Evolutionary conservation across 1,284 basidiomycete species (phyloP), one percentile per base, ranked within the genome.

Genomic region (Puccinia polysora): DNA sequence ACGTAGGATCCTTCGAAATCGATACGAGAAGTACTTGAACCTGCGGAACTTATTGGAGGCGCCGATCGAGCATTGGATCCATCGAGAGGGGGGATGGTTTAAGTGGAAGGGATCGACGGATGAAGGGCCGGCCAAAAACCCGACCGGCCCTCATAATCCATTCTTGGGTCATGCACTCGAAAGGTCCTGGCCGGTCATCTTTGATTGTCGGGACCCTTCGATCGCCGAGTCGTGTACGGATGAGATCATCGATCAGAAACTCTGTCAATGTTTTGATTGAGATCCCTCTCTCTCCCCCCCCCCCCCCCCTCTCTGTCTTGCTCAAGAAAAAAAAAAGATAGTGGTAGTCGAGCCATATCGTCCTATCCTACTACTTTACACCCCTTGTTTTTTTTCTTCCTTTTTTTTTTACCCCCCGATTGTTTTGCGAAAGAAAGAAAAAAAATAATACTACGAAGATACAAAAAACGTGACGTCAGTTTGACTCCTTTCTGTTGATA

Each of bases 101-200:
- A 59, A 70, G 72, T 77, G 75, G 36, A 52, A 49, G 40, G 40
- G 59, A 7, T 34, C 68, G 4, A 59, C 45, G 20, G 67, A 73
- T 52, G 28, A n/a, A 14, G 67, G 43, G 12, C 40, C 67, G 2
- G 56, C 25, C 4, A 15, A 7, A 0, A 52, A n/a, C 12, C 67
- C 67, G 2, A 60, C 5, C 14, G 67, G 56, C 1, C 67, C 43
- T 18, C 20, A 20, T 14, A 36, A 32, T 10, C 63, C 63, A 15
- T 68, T 69, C 23, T 40, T 64, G 75, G 78, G 78, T 2, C 79
- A 80, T 65, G 78, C 78, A 10, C 67, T 80, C 15, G 79, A 80
- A 68, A 40, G 79, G 12, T 75, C 75, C 10, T 80, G 79, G 79
- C 78, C 78, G 0, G 68, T 77, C 36, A 76, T 80, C 12, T 79